Conservation (phyloP, 2,329 filamentous ascomycete species). For the Allantophomopsis lycopodina region DNA sequence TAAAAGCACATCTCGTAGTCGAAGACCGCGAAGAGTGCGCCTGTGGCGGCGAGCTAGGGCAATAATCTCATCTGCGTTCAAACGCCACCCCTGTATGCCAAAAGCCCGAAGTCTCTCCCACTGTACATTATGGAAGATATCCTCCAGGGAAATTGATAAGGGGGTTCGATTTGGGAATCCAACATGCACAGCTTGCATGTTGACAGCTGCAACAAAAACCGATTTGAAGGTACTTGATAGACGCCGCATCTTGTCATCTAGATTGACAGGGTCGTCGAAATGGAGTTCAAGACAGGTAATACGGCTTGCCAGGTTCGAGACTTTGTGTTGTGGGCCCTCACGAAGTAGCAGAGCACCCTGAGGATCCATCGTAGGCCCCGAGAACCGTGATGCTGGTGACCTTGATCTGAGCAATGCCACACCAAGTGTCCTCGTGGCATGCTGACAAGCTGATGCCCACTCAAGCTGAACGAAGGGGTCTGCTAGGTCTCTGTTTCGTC, state of each 20-base stretch:
- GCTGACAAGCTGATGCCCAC: slow-evolving; percentile 49
- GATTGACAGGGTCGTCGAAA: slow-evolving; percentile 34
- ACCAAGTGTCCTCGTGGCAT: slow-evolving; percentile 43
- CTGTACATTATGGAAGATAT: slow-evolving; percentile 45
- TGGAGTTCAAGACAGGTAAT: slow-evolving; percentile 49
- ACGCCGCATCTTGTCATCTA: slow-evolving; percentile 41
- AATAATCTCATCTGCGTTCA: slow-evolving; percentile 46
- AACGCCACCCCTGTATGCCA: slow-evolving; percentile 50
- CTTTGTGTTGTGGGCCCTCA: slow-evolving; percentile 27
- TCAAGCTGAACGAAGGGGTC: slow-evolving; percentile 33
- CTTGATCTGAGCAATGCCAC: slow-evolving; percentile 39
- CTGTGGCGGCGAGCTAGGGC: slow-evolving; percentile 38
- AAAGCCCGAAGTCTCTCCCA: slow-evolving; percentile 49
- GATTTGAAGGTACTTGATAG: slow-evolving; percentile 41
- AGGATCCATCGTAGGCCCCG: slow-evolving; percentile 47
- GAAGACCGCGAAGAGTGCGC: slow-evolving; percentile 39
- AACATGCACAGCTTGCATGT: slow-evolving; percentile 48
- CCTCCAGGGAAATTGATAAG: slow-evolving; percentile 38
- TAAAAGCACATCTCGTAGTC: slow-evolving; percentile 45
- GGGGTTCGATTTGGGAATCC: slow-evolving; percentile 46
- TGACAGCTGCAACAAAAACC: slow-evolving; percentile 42
- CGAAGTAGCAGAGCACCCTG: slow-evolving; percentile 38
- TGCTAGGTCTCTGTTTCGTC: slow-evolving; percentile 26
- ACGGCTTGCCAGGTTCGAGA: slow-evolving; percentile 37
- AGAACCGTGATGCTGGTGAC: slow-evolving; percentile 44